Evolutionary conservation across 2,329 filamentous ascomycete genomes (phyloP), one percentile per base, ranked within the genome.

Genomic region (Phaeosphaeria sp.): DNA sequence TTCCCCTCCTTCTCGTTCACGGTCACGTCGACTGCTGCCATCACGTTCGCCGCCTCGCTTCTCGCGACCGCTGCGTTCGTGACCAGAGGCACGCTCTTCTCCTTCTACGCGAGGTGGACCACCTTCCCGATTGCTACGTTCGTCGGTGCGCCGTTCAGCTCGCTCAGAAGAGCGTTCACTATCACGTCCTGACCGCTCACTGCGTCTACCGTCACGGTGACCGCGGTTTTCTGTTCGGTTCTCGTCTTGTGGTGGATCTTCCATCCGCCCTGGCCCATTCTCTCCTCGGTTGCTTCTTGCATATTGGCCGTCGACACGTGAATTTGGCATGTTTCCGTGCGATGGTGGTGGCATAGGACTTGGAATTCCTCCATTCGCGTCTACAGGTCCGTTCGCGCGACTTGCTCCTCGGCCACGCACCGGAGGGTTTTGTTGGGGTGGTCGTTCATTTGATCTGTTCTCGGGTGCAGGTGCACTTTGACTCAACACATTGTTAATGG

Each of bases 341-440:
- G 68, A 66, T n/a, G 62, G 67, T 22, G 71, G 65, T 39, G 63
- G 64, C 63, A 67, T 68, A 2, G 66, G 63, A 50, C 62, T 63
- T 27, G 59, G 49, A 47, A 60, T 67, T 10, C 52, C 64, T 42
- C 61, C 58, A 25, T 58, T 47, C 39, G 57, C 51, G 3, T 72
- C 67, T 10, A 57, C 43, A 11, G 64, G 59, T 6, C 66, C 68
- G 22, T 65, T 71, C 17, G 68, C 69, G 20, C 72, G 69, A 52
- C 54, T 67, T 7, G 69, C 68, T 50, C 72, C 72, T 21, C 74
- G 72, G 47, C 72, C 72, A 41, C 74, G 73, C 23, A 75, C 65
- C n/a, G 71, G 64, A 27, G 67, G 61, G 22, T 69, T 65, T 18
- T 60, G 54, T 9, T 48, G 43, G 30, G 51, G 43, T 33, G 52